A percentile compares a stretch with the other conserved stretches of the same genome.
These are phyloP conservation scores for Candida vartiovaarae DNA, from an alignment of 805 yeast genomes.

Conservation along the genomic window DNA sequence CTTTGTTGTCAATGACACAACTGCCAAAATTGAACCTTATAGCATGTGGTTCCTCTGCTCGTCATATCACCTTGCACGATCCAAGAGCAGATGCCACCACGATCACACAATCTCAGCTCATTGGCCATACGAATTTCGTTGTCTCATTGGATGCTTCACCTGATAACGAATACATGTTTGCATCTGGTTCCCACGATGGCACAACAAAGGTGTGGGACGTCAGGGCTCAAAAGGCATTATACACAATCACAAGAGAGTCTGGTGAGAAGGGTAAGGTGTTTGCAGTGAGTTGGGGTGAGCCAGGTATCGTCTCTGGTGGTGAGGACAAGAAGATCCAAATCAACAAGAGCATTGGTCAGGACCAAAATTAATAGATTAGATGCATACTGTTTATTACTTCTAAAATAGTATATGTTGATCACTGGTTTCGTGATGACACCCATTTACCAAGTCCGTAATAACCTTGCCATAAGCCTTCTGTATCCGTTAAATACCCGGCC, in stretches of 20 bases:
- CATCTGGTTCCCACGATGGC: slow-evolving; percentile 95
- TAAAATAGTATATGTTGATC: not conserved
- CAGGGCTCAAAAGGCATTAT: slow-evolving; percentile 75
- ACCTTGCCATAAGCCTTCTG: slow-evolving; percentile 67
- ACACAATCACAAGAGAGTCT: slow-evolving; percentile 72
- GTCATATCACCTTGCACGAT: slow-evolving; percentile 91
- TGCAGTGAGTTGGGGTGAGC: slow-evolving; percentile 76
- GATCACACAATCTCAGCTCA: slow-evolving; percentile 62
- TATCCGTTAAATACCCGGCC: slow-evolving; percentile 63
- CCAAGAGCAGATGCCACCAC: slow-evolving; percentile 66
- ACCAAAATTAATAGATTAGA: not conserved
- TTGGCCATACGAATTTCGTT: slow-evolving; percentile 91
- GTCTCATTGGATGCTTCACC: slow-evolving; percentile 72
- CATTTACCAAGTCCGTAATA: slow-evolving; percentile 61
- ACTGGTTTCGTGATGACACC: slow-evolving; percentile 24
- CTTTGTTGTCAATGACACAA: slow-evolving; percentile 69
- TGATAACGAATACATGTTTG: slow-evolving; percentile 70
- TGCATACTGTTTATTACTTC: not conserved
- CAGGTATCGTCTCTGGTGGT: slow-evolving; percentile 88
- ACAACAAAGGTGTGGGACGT: slow-evolving; percentile 94
- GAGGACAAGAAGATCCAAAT: slow-evolving; percentile 90
- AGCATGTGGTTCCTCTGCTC: slow-evolving; percentile 95
- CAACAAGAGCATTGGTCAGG: slow-evolving; percentile 34
- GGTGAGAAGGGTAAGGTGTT: slow-evolving; percentile 59
- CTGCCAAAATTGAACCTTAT: slow-evolving; percentile 62